Percentiles rank a stretch among this genome's conserved stretches.
Conservation (phyloP, 1,284 basidiomycete species). For the Sphaerobolus stellatus region DNA sequence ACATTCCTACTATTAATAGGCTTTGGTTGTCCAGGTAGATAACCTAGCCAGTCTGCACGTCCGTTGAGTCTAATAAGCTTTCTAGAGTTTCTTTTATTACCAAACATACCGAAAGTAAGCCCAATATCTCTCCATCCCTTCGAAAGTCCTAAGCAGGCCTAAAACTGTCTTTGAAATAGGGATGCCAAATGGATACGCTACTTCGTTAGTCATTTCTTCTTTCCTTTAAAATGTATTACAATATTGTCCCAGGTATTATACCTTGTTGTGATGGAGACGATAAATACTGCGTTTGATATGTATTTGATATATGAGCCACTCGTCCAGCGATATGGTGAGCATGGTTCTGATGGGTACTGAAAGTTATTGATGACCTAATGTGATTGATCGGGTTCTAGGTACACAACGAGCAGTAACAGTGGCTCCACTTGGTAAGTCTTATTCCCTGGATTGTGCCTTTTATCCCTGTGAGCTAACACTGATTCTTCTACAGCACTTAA, state of each 20-base stretch:
- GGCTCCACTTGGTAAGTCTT: background rate
- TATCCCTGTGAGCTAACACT: background rate
- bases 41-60: background rate
- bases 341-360: background rate
- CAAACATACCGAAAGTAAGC: background rate
- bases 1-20: background rate
- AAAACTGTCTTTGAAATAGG: background rate
- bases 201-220: background rate
- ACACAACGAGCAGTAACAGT: background rate
- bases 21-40: background rate
- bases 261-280: conserved; percentile 42
- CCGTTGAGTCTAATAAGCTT: background rate
- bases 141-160: background rate
- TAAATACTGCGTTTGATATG: conserved; percentile 44
- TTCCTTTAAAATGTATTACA: background rate
- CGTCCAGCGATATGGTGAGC: conserved; percentile 40
- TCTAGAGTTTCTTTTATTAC: background rate
- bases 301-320: conserved; percentile 48
- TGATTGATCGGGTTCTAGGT: background rate
- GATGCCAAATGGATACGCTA: background rate
- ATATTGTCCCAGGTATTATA: conserved; percentile 34
- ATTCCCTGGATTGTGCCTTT: background rate
- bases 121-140: background rate
- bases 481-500: background rate
- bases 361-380: background rate